These are phyloP conservation scores for Populus deltoides DNA, from an alignment of 345 rosid genomes.

Conservation along the genomic window DNA sequence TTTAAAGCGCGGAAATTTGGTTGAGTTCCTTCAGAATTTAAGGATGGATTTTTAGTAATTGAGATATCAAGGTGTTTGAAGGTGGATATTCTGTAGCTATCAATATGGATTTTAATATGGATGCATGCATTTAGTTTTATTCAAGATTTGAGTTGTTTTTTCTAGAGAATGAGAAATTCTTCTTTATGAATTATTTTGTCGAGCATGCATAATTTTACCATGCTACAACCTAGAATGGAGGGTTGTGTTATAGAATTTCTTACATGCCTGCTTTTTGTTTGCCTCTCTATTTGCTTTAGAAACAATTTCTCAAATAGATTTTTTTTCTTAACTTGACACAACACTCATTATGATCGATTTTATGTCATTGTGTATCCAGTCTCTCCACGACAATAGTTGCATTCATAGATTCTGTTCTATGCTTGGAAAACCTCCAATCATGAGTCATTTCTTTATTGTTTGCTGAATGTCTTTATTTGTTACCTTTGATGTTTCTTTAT, in stretches of 20 bases:
- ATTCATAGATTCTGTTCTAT: neutral
- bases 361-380: too few relatives aligned
- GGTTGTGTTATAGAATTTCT: too few relatives aligned
- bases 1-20: too few relatives aligned
- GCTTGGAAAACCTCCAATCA: neutral
- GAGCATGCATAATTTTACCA: neutral
- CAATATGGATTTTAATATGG: neutral
- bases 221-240: too few relatives aligned
- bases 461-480: neutral
- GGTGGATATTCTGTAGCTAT: neutral
- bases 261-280: too few relatives aligned
- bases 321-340: too few relatives aligned
- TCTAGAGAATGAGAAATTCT: neutral
- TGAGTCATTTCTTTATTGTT: neutral
- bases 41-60: neutral
- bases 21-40: too few relatives aligned
- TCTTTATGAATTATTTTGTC: neutral
- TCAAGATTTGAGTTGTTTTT: neutral
- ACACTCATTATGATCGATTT: too few relatives aligned
- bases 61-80: neutral
- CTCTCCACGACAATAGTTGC: neutral
- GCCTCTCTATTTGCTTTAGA: too few relatives aligned
- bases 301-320: too few relatives aligned
- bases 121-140: neutral
- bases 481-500: neutral